These are phyloP conservation scores for Pseudopithomyces chartarum DNA, from an alignment of 2,329 filamentous ascomycete genomes.

Conservation along the genomic window DNA sequence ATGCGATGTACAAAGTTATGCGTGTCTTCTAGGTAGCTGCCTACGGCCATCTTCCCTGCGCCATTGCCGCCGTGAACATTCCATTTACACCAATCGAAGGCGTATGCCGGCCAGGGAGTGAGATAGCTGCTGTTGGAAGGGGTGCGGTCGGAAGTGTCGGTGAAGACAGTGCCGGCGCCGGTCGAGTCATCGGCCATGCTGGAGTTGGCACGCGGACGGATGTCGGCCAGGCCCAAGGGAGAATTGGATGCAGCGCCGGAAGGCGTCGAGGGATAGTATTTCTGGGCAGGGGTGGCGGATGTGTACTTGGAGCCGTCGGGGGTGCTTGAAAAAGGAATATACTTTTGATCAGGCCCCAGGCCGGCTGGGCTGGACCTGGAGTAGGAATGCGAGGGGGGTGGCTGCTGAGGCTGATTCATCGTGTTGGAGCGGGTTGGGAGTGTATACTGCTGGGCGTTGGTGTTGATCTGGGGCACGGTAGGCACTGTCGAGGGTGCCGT, in stretches of 20 bases:
- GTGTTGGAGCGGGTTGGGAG: constrained; percentile 70
- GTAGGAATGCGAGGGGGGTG: constrained; percentile 60
- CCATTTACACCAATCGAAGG: constrained; percentile 99
- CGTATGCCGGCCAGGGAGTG: constrained; percentile 93
- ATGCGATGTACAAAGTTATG: constrained; percentile 83
- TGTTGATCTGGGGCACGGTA: constrained; percentile 56
- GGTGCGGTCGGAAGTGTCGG: constrained; percentile 66
- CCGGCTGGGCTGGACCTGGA: constrained; percentile 82
- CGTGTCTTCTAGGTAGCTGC: constrained; percentile 95
- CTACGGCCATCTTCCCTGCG: constrained; percentile 90
- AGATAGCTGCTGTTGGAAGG: constrained; percentile 87
- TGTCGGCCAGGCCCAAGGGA: constrained; percentile 88
- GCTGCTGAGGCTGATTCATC: constrained; percentile 59
- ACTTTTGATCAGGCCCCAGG: constrained; percentile 63
- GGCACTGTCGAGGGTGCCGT: constrained; percentile 63
- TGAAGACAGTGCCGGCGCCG: constrained; percentile 62
- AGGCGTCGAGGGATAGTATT: constrained; percentile 63
- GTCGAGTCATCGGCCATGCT: constrained; percentile 73
- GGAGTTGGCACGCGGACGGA: constrained; percentile 83
- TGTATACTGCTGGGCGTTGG: constrained; percentile 64
- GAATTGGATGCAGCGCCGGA: constrained; percentile 75
- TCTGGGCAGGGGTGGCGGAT: constrained; percentile 54
- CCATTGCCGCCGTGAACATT: constrained; percentile 70
- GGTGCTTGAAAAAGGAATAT: constrained; percentile 67
- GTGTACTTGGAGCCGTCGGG: constrained; percentile 60